phyloP scores from a whole-genome alignment of 441 rosid genomes.

The Raphanus hybrid region DNA sequence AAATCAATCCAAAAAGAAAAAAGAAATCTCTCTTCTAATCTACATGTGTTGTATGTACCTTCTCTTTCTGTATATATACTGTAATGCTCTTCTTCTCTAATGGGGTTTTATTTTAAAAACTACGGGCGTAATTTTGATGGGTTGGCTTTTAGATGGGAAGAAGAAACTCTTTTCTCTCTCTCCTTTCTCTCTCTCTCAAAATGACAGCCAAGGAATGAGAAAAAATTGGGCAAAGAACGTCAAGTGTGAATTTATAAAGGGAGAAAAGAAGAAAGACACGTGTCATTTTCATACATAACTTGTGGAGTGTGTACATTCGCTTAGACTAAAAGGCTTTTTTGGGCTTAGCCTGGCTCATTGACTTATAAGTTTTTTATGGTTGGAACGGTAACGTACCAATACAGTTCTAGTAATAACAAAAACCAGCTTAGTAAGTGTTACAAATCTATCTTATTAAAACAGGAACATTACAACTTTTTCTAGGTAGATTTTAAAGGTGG shows the following conservation, averaged over 20 bases:
- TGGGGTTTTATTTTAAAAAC: slow-evolving; percentile 6
- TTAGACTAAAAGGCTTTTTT: background rate
- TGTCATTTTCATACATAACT: slow-evolving; percentile 1
- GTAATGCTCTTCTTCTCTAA: slow-evolving; percentile 17
- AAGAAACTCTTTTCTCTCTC: slow-evolving; percentile 22
- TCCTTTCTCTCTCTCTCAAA: background rate
- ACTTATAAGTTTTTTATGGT: too few relatives aligned
- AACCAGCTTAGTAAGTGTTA: too few relatives aligned
- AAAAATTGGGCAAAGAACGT: too few relatives aligned
- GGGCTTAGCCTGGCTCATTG: slow-evolving; percentile 1
- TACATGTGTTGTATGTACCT: slow-evolving; percentile 24
- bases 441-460: too few relatives aligned
- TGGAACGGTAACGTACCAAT: too few relatives aligned
- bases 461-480: too few relatives aligned
- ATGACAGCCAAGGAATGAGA: too few relatives aligned
- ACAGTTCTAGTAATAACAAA: too few relatives aligned
- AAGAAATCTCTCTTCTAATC: slow-evolving; percentile 13
- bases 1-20: background rate
- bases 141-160: slow-evolving; percentile 28
- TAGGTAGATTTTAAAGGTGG: too few relatives aligned
- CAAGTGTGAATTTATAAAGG: too few relatives aligned
- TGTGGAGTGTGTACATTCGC: background rate
- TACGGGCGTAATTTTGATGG: slow-evolving; percentile 26
- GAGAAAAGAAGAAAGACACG: slow-evolving; percentile 11
- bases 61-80: slow-evolving; percentile 16